Conservation (phyloP, 371 early-diverging fungal species). For the Umbelopsis sp. region DNA sequence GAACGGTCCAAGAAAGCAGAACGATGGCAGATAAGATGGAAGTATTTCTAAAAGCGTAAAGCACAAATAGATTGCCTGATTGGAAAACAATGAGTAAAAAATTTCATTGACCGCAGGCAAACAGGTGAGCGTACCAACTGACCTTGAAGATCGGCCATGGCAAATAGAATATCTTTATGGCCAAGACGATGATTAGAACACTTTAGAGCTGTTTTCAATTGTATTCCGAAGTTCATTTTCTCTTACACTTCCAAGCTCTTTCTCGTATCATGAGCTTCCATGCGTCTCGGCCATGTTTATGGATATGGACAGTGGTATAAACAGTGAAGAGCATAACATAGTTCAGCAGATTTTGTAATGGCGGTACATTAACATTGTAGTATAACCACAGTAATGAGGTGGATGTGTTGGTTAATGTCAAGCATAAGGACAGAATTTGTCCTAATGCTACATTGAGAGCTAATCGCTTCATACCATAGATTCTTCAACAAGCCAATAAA, state of each 20-base stretch:
- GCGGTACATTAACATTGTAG: constrained; percentile 41
- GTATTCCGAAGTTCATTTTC: not conserved
- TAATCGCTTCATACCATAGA: constrained; percentile 11
- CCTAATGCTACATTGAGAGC: constrained; percentile 24
- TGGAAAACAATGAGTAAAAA: constrained; percentile 14
- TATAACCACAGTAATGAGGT: constrained; percentile 49
- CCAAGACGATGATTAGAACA: not conserved
- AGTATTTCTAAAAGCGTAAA: constrained; percentile 48
- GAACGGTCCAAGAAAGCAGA: constrained; percentile 47
- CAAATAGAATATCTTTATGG: constrained; percentile 2
- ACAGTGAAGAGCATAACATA: constrained; percentile 36
- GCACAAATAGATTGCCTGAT: constrained; percentile 45
- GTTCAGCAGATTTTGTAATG: constrained; percentile 41
- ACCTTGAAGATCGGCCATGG: constrained; percentile 14
- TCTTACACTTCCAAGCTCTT: constrained; percentile 29
- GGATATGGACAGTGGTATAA: constrained; percentile 22
- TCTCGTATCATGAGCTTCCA: constrained; percentile 16
- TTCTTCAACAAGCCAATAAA: not conserved
- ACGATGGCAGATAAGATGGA: constrained; percentile 46
- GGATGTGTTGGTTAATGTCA: constrained; percentile 46
- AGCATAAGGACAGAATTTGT: constrained; percentile 46
- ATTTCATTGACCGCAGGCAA: not conserved
- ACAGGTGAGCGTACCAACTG: not conserved
- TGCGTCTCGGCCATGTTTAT: constrained; percentile 14
- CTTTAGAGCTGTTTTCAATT: no score